A percentile compares a stretch with the other conserved stretches of the same genome.
phyloP scores from a whole-genome alignment of 2,329 filamentous ascomycete species.

The Trichoderma asperellum region DNA sequence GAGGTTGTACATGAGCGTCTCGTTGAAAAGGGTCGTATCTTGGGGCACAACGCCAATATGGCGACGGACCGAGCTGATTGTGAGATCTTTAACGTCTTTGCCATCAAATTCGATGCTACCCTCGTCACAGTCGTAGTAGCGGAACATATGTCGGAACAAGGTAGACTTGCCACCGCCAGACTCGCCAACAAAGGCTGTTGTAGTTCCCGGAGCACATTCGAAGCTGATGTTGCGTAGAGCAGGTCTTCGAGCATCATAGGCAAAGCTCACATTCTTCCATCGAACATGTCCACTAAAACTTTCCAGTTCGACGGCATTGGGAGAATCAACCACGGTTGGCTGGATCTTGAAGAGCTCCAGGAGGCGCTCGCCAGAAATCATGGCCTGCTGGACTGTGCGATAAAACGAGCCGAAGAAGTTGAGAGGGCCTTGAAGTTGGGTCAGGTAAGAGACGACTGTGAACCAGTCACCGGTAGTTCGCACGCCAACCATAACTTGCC shows the following conservation, averaged over 20 bases:
- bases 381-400: conserved; percentile 89
- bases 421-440: conserved; percentile 77
- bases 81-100: conserved; percentile 79
- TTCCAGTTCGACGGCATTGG: conserved; percentile 64
- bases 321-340: conserved; percentile 83
- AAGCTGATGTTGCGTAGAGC: conserved; percentile 85
- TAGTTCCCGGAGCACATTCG: conserved; percentile 84
- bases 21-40: conserved; percentile 94
- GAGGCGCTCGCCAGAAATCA: conserved; percentile 96
- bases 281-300: conserved; percentile 79
- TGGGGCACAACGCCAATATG: conserved; percentile 97
- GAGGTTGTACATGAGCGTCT: conserved; percentile 92
- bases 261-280: conserved; percentile 88
- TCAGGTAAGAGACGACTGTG: conserved; percentile 73
- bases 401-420: conserved; percentile 96
- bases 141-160: conserved; percentile 91
- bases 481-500: conserved; percentile 71
- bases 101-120: conserved; percentile 86
- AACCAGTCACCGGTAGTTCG: conserved; percentile 73
- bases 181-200: conserved; percentile 93
- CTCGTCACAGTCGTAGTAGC: conserved; percentile 85
- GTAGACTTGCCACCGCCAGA: conserved; percentile 98
- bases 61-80: conserved; percentile 88
- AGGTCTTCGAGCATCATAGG: conserved; percentile 84
- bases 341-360: conserved; percentile 95